Conservation (phyloP, 345 rosid species). For the Sisymbrium irio region DNA sequence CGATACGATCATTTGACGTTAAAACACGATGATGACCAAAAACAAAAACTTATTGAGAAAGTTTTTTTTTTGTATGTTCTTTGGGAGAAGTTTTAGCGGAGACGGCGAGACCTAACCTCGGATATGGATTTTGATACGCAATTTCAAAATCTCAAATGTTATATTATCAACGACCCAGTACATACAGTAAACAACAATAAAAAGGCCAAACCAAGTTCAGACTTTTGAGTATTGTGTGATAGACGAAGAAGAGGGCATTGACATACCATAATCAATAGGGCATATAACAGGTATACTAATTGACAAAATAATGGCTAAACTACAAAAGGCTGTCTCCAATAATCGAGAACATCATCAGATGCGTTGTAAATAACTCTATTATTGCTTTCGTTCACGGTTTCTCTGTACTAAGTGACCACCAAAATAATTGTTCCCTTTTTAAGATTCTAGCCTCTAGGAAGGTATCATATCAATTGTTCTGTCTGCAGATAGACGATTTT, state of each 20-base stretch:
- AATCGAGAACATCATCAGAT: constrained; percentile 7
- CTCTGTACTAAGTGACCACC: not conserved
- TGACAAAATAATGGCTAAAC: constrained; percentile 22
- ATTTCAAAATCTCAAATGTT: too few relatives aligned
- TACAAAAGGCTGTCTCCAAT: constrained; percentile 23
- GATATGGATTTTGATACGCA: too few relatives aligned
- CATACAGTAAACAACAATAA: too few relatives aligned
- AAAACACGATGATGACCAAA: not conserved
- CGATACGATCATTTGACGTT: not conserved
- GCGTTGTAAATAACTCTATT: constrained; percentile 24
- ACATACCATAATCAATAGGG: not conserved
- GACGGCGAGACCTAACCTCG: too few relatives aligned
- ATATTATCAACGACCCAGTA: too few relatives aligned
- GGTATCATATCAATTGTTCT: not conserved
- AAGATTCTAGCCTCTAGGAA: constrained; percentile 14
- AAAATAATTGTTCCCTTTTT: not conserved
- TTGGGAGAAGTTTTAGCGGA: not conserved
- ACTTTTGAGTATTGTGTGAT: not conserved
- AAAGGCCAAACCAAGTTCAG: too few relatives aligned
- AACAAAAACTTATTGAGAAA: not conserved
- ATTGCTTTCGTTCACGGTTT: constrained; percentile 9
- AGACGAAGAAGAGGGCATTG: not conserved
- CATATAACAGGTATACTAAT: not conserved
- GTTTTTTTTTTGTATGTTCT: not conserved
- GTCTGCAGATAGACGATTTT: constrained; percentile 3